Base-by-base conservation (phyloP, 208 protist genomes). In the Trypanosoma caninum region DNA sequence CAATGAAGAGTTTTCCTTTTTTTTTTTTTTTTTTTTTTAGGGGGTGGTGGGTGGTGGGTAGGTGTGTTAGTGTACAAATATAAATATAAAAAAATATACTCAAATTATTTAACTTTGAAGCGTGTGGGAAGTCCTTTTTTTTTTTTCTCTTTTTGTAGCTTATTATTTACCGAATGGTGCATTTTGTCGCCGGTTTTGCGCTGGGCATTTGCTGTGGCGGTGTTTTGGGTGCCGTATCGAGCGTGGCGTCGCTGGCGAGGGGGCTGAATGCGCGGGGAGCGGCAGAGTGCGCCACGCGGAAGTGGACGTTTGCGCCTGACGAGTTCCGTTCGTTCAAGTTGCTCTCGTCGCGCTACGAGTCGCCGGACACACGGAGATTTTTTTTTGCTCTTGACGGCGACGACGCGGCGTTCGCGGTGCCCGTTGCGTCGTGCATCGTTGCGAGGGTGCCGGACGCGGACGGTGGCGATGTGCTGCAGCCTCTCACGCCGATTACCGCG, bases 401-500 rank as follows among this genome's bases (percentile, higher is more conserved):
- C 0, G 81, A 93, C 42, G 78, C 80, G 59, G 72, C 79, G 2
- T 65, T 93, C 35, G 76, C 83, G n/a, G 55, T 93, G 18, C 81
- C 82, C 33, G 74, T 89, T 11, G 78, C 78, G 2, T 93, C 85
- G 22, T 95, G 82, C 54, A 51, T 96, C 44, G 80, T 82, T 18
- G 73, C 88, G 13, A 80, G 79, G 40, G 79, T 80, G 45, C 65
- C 78, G 18, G 78, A 93, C 46, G 87, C 75, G 52, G 78, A 90
- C 18, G 89, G 87, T 6, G 84, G 78, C 23, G 80, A 88, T 18
- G 79, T 94, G 13, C 53, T 93, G 57, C 79, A 83, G 30, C 91
- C 91, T 5, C 95, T 95, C 72, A 95, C 89, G 3, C 91, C 91
- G 2, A 69, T 95, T 23, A 90, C 74, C 34, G 72, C 75, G 16